These are phyloP conservation scores for Carex cristatella DNA, from an alignment of 176 grass and related monocot species.

Conservation along the genomic window DNA sequence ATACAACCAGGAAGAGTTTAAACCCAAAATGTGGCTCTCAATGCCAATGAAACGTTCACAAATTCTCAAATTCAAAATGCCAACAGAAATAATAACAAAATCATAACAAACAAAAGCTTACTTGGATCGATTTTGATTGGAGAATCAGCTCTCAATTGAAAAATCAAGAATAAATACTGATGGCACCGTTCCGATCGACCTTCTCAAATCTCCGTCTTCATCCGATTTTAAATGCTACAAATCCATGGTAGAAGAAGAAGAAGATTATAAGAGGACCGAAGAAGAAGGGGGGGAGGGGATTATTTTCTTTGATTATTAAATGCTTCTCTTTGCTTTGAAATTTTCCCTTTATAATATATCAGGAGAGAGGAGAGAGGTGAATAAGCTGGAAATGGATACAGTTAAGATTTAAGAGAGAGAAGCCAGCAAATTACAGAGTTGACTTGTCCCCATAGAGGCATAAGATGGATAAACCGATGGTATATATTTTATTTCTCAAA, in stretches of 20 bases:
- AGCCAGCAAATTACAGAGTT: conserved; percentile 23
- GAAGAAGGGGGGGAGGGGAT: not conserved
- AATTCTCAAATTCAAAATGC: not conserved
- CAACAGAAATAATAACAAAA: not conserved
- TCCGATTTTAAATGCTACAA: conserved; percentile 17
- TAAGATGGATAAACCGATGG: not conserved
- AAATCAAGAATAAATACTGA: not conserved
- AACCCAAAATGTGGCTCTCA: not conserved
- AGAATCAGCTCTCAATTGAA: not conserved
- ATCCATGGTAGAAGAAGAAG: conserved; percentile 12
- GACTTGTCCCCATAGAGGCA: not conserved
- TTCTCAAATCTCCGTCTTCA: conserved; percentile 20
- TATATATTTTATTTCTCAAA: not conserved
- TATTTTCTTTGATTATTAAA: not conserved
- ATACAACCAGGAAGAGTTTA: not conserved
- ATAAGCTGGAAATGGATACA: conserved; percentile 15
- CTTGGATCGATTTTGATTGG: not conserved
- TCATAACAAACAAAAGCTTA: not conserved
- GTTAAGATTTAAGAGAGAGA: conserved; percentile 3
- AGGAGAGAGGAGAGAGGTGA: not conserved
- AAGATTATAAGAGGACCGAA: not conserved
- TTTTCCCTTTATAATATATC: not conserved
- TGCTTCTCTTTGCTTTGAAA: not conserved
- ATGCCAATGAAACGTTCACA: not conserved
- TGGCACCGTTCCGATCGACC: not conserved